Evolutionary conservation across 2,329 filamentous ascomycete species (phyloP), one percentile per base, ranked within the genome.

Genomic region (Ophiocordyceps sinensis): DNA sequence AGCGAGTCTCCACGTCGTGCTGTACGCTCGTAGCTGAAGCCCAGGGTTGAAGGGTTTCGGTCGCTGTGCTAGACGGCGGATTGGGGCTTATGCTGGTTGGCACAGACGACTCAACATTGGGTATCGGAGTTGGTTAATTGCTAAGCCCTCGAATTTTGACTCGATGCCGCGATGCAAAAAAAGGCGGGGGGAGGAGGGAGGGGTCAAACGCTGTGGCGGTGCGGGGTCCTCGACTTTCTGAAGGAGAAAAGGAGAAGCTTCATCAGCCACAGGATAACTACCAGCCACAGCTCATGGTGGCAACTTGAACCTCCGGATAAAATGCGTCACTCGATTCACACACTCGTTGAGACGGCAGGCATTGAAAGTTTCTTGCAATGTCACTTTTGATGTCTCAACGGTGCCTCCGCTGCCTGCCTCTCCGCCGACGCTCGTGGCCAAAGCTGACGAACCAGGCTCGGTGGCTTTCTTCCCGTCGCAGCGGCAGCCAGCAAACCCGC

Each of bases 1-100:
- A 45, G 70, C 55, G 54, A 69, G 57, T 67, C 63, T 67, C 57
- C 68, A 72, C 68, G 63, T 64, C 53, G 60, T 65, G 49, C 52
- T 56, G 57, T 50, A 57, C 46, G 49, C 48, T 48, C 51, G 49
- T 50, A 45, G 43, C 49, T 51, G 62, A 64, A 65, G 61, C 60
- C 63, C 59, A 41, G 42, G 37, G 15, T 42, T 28, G 40, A 50
- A 44, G 53, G 61, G 58, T 59, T 62, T 62, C 59, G 44, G 36
- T 51, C 46, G 45, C 44, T 40, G 37, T 49, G 41, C 47, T 50
- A 42, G 45, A 44, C 46, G 36, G 19, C 21, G 39, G 37, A 41
- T 40, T 37, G 30, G 28, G 34, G 28, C 7, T 40, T 31, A 28
- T 36, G 26, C 9, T 15, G 36, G 21, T 32, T 34, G 21, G 30